Percentiles rank a stretch among this genome's conserved stretches.
Conservation (phyloP, 2,329 filamentous ascomycete genomes). For the Xylariaceae sp. region DNA sequence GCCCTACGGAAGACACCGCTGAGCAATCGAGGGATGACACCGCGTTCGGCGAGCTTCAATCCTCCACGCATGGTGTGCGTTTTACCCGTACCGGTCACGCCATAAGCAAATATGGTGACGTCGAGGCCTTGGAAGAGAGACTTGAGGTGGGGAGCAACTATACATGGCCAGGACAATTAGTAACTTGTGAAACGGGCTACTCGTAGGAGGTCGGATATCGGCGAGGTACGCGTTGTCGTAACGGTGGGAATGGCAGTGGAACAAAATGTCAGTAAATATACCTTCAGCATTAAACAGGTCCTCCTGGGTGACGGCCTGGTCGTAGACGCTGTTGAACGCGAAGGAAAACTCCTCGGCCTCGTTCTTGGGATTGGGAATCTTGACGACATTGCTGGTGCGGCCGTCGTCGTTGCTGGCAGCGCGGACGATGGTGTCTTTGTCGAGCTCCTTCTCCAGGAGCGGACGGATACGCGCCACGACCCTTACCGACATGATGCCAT, state of each 20-base stretch:
- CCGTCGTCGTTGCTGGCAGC: constrained; percentile 61
- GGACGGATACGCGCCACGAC: constrained; percentile 91
- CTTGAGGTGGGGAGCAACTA: constrained; percentile 86
- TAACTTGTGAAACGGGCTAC: constrained; percentile 1
- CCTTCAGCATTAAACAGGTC: constrained; percentile 86
- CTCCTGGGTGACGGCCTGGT: constrained; percentile 75
- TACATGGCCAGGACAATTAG: constrained; percentile 8
- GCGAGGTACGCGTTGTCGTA: not conserved
- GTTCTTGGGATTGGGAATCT: constrained; percentile 93
- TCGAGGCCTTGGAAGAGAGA: constrained; percentile 87
- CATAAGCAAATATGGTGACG: constrained; percentile 88
- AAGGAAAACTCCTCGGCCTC: constrained; percentile 89
- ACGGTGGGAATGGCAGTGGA: not conserved
- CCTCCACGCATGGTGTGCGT: constrained; percentile 96
- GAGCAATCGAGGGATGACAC: constrained; percentile 81
- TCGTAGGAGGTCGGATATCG: not conserved
- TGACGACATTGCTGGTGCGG: constrained; percentile 66
- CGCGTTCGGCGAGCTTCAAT: constrained; percentile 78
- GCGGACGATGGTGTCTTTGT: constrained; percentile 81
- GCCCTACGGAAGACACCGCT: constrained; percentile 82
- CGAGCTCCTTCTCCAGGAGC: constrained; percentile 78
- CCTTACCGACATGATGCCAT: constrained; percentile 62
- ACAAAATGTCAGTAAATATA: constrained; percentile 40
- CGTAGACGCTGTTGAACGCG: constrained; percentile 91
- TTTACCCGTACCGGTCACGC: constrained; percentile 90